These are phyloP conservation scores for Pyrenochaeta sp. DNA, from an alignment of 2,329 filamentous ascomycete genomes.

Conservation along the genomic window DNA sequence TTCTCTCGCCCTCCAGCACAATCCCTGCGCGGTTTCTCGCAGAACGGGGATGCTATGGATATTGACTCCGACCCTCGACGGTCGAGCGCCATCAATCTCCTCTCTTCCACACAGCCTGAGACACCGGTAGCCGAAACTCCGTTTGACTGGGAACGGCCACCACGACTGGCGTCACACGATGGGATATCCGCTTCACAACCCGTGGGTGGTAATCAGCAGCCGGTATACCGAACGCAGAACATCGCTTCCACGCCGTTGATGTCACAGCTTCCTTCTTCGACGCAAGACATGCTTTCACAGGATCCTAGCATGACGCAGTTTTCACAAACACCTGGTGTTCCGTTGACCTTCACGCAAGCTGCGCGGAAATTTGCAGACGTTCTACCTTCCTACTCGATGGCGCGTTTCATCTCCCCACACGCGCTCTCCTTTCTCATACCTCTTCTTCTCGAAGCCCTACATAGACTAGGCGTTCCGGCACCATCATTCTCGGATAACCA, in stretches of 20 bases:
- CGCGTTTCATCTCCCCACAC: conserved; percentile 89
- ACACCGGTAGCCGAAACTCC: conserved; percentile 75
- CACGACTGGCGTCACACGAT: conserved; percentile 51
- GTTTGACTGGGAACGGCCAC: conserved; percentile 89
- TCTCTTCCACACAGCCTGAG: conserved; percentile 88
- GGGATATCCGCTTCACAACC: conserved; percentile 48
- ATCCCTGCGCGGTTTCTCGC: conserved; percentile 53
- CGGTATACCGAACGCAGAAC: conserved; percentile 21
- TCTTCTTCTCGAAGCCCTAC: conserved; percentile 80
- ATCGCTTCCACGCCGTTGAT: conserved; percentile 29
- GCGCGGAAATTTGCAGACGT: conserved; percentile 91
- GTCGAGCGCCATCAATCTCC: conserved; percentile 53
- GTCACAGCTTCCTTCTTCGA: conserved; percentile 46
- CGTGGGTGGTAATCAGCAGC: conserved; percentile 46
- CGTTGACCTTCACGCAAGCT: conserved; percentile 85
- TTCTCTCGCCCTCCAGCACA: conserved; percentile 74
- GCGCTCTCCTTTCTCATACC: conserved; percentile 78
- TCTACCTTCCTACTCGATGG: conserved; percentile 84
- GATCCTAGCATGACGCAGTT: conserved; percentile 89
- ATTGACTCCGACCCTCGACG: conserved; percentile 62
- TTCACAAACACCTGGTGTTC: conserved; percentile 77
- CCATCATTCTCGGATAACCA: conserved; percentile 52
- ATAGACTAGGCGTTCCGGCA: conserved; percentile 83
- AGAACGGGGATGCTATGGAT: conserved; percentile 70
- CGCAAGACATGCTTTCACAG: conserved; percentile 73